Percentiles rank a stretch among this genome's conserved stretches.
Evolutionary conservation across 257 asterid species (phyloP).

Genomic region (Coffea canephora): DNA sequence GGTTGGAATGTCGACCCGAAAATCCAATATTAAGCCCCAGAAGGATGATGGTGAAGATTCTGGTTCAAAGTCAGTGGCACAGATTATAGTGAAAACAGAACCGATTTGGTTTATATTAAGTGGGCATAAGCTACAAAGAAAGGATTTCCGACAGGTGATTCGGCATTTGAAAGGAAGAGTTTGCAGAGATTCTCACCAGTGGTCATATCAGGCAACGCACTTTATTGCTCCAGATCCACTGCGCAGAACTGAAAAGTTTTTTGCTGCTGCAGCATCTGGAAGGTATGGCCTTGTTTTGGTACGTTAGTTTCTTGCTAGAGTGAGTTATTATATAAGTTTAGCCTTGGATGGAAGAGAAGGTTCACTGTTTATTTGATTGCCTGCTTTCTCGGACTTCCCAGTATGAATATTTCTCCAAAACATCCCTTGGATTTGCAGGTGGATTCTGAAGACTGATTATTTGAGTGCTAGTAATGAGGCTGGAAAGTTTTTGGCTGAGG

Average conservation of each 20-base stretch:
- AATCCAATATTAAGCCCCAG: constrained; percentile 22
- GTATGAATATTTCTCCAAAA: not conserved
- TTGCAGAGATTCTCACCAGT: constrained; percentile 87
- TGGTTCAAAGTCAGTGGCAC: constrained; percentile 13
- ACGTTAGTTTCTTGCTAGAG: not conserved
- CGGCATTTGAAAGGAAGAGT: constrained; percentile 61
- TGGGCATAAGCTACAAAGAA: constrained; percentile 79
- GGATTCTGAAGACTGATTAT: constrained; percentile 91
- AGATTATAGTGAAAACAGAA: constrained; percentile 28
- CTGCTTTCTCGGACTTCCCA: not conserved
- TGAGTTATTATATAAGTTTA: not conserved
- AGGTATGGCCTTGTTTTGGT: constrained; percentile 43
- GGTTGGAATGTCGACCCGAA: constrained; percentile 25
- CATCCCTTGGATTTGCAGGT: constrained; percentile 50
- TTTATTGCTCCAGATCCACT: constrained; percentile 83
- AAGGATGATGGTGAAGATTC: constrained; percentile 12
- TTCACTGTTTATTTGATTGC: not conserved
- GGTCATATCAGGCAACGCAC: constrained; percentile 98
- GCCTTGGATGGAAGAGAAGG: not conserved
- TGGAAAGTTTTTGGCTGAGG: constrained; percentile 67
- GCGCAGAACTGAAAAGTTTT: constrained; percentile 85
- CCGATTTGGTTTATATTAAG: constrained; percentile 70
- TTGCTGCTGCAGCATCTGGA: constrained; percentile 98
- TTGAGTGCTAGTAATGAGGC: constrained; percentile 75
- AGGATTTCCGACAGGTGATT: constrained; percentile 81